Base-by-base conservation (phyloP, 805 yeast species). In the Alloascoidea africana region DNA sequence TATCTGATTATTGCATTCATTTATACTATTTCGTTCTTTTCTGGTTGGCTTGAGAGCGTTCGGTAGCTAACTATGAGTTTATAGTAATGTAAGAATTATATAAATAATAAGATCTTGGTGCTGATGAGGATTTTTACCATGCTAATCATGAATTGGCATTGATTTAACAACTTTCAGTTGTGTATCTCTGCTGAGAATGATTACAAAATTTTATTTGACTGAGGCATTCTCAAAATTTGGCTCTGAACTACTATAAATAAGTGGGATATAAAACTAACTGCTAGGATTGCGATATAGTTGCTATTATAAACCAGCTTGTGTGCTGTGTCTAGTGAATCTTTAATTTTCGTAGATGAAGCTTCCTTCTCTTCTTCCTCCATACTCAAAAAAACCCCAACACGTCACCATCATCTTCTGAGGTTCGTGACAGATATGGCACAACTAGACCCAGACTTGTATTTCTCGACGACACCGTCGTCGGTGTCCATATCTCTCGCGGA, bases 111-210 rank as follows among this genome's bases (percentile, higher is more conserved):
- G 65, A 70, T 66, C 46, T 53, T 68, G 73, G 68, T 66, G 72
- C 58, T 47, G 38, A 39, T 36, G 16, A 30, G 27, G 38, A 38
- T 55, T 62, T 64, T 48, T 52, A n/a, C 60, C 55, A 71, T 72
- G 78, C 78, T 72, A 72, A 71, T 70, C 76, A 68, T 72, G 77
- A 71, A 38, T 37, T 34, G 18, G 19, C 27, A 37, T 36, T 30
- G 16, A 33, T 36, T 34, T 30, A 32, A 32, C 27, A 8, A 23
- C 3, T 34, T 36, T 14, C 27, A 30, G 5, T 33, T 27, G 33
- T 34, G 19, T 33, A 8, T 23, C 14, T 4, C n/a, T n/a, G n/a
- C n/a, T n/a, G n/a, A n/a, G n/a, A n/a, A n/a, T n/a, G n/a, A n/a
- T n/a, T n/a, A n/a, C n/a, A n/a, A n/a, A n/a, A n/a, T n/a, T n/a